These are phyloP conservation scores for Leucaena leucocephala DNA, from an alignment of 306 rosid species.

Conservation along the genomic window DNA sequence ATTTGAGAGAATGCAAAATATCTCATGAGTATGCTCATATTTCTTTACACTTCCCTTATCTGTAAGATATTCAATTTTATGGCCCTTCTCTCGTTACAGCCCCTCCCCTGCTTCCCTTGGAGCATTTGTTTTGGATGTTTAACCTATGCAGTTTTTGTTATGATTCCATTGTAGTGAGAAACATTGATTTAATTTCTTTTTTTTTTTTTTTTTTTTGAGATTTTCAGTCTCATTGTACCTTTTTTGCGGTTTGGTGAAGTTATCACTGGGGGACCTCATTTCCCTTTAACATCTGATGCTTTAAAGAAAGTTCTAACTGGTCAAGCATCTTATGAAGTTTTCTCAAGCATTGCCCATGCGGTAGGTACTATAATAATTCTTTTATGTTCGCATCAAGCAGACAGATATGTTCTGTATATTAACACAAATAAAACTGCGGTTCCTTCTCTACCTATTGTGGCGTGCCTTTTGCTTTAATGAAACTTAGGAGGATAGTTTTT, in stretches of 20 bases:
- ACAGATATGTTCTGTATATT: background rate
- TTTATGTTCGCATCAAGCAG: constrained; percentile 4
- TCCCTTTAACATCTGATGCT: constrained; percentile 85
- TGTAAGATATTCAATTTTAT: constrained; percentile 4
- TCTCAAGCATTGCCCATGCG: constrained; percentile 76
- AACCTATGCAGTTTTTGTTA: background rate
- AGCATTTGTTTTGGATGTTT: background rate
- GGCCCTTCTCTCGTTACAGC: constrained; percentile 1
- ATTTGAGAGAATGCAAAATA: background rate
- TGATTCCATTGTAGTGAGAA: constrained; percentile 17
- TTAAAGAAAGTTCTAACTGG: constrained; percentile 81
- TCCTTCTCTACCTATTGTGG: background rate
- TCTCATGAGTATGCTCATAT: constrained; percentile 11
- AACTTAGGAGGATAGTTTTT: background rate
- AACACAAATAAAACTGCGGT: background rate
- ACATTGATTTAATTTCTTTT: constrained; percentile 9
- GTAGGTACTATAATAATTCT: constrained; percentile 51
- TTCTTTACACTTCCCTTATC: background rate
- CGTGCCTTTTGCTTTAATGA: background rate
- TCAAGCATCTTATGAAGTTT: constrained; percentile 73
- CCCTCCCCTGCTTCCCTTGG: background rate
- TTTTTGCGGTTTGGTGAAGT: constrained; percentile 92
- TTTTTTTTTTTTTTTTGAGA: background rate
- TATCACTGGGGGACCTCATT: constrained; percentile 75
- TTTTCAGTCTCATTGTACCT: constrained; percentile 79